These are phyloP conservation scores for Ophiognomonia clavigignenti-juglandacearum DNA, from an alignment of 2,329 filamentous ascomycete genomes.

Conservation along the genomic window DNA sequence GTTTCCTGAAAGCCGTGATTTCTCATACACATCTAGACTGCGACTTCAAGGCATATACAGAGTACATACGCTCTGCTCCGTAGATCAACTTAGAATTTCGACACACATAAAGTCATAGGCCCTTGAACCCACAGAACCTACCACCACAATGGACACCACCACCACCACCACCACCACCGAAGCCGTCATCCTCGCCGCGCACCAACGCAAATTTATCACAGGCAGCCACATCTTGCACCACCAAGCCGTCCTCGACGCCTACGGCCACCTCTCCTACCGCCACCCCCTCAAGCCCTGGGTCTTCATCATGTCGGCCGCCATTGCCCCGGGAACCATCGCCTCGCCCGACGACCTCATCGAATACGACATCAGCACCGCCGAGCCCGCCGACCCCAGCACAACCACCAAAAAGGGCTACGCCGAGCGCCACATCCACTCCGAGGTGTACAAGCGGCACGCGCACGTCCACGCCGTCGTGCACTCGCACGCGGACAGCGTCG, in stretches of 20 bases:
- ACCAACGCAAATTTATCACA: conserved; percentile 29
- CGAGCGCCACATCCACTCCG: conserved; percentile 42
- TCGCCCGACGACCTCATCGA: conserved; percentile 38
- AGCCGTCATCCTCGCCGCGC: conserved; percentile 1
- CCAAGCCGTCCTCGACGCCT: conserved; percentile 46
- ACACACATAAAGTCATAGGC: too few species aligned
- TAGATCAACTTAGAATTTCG: too few species aligned
- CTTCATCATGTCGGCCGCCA: conserved; percentile 43
- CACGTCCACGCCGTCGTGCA: conserved; percentile 36
- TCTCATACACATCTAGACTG: too few species aligned
- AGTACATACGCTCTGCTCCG: too few species aligned
- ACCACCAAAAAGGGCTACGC: conserved; percentile 34
- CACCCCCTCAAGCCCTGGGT: conserved; percentile 38
- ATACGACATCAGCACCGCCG: conserved; percentile 37
- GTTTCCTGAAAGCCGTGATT: too few species aligned
- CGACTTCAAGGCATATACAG: too few species aligned
- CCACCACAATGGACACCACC: background rate
- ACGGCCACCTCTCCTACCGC: conserved; percentile 49
- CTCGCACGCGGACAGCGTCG: conserved; percentile 36
- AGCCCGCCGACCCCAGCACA: conserved; percentile 33
- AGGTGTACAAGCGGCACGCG: conserved; percentile 37
- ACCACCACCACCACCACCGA: background rate
- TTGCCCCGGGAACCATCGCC: conserved; percentile 42
- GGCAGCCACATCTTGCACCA: conserved; percentile 47
- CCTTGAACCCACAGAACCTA: background rate